Evolutionary conservation across 805 yeast species (phyloP), one percentile per base, ranked within the genome.

Genomic region (Candida qinlingensis): DNA sequence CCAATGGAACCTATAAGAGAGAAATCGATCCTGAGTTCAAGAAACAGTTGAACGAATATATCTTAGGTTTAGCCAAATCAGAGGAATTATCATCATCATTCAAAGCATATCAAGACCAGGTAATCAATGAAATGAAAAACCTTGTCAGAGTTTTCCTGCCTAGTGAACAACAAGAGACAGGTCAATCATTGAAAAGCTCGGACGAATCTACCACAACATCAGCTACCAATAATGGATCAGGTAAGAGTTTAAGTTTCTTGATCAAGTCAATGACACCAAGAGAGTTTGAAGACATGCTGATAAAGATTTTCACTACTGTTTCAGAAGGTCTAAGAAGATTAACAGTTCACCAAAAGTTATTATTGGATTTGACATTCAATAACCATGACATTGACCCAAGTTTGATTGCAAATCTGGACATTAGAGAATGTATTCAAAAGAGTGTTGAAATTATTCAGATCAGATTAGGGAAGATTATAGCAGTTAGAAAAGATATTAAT

Each of bases 301-400:
- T 74, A 2, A 70, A 69, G 30, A 82, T 83, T 4, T 87, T 78
- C 55, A 67, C 87, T 0, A 75, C 79, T 25, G 71, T 85, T 3
- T 79, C 89, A 0, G 95, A 86, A 58, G 81, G 88, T 19, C 69
- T 90, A 28, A 71, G 92, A 53, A 75, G 96, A 49, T 69, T 91
- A 31, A 80, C 87, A 1, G 69, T 79, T 7, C 96, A 90, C 50
- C 96, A 90, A 61, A 90, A 89, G 63, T 57, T 87, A 5, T 65
- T 92, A 30, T 71, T 94, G 11, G 94, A 88, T 54, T 61, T 86
- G 46, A 82, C 95, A 0, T 65, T 85, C 31, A 76, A 74, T 44
- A 58, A 60, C 13, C 39, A 44, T 37, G 42, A 47, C 9, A 49
- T 63, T 42, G 64, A 66, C 11, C 72, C 68, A 5, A 56, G 59